These are phyloP conservation scores for Fusarium sp. DNA, from an alignment of 2,329 filamentous ascomycete genomes.

Conservation along the genomic window DNA sequence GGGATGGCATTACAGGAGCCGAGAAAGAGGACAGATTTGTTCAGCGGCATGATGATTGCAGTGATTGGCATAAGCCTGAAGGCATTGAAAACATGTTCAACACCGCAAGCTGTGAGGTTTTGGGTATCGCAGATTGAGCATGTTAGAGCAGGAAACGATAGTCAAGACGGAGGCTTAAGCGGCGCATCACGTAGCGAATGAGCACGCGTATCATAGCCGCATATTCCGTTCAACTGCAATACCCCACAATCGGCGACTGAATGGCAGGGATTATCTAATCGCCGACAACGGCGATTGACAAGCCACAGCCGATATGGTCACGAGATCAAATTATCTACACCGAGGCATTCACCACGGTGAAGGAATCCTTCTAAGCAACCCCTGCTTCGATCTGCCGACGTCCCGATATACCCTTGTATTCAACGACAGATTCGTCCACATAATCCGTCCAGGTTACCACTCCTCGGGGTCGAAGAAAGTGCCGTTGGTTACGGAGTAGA, in stretches of 20 bases:
- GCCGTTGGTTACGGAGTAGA: no score
- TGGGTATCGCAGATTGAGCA: conserved; percentile 37
- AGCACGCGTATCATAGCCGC: conserved; percentile 14
- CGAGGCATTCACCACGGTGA: conserved; percentile 27
- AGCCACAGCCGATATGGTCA: conserved; percentile 9
- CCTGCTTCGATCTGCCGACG: conserved; percentile 28
- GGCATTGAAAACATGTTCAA: conserved; percentile 35
- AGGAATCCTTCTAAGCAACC: neutral
- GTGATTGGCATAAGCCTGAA: conserved; percentile 12
- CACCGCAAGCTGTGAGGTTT: conserved; percentile 1
- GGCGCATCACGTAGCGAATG: conserved; percentile 30
- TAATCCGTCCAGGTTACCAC: conserved; percentile 11
- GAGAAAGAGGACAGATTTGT: conserved; percentile 29
- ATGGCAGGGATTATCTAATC: conserved; percentile 24
- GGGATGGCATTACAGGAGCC: conserved; percentile 38
- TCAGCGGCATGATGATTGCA: conserved; percentile 37
- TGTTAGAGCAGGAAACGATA: conserved; percentile 38
- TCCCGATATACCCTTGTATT: conserved; percentile 24
- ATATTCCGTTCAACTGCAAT: conserved; percentile 7
- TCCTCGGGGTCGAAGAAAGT: no score
- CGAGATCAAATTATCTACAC: conserved; percentile 9
- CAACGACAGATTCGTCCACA: neutral
- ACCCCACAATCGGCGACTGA: conserved; percentile 11
- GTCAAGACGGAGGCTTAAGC: neutral
- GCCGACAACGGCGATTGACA: conserved; percentile 16